Conservation (phyloP, 192 early-diverging fungal species). For the Gaertneriomyces sp. region DNA sequence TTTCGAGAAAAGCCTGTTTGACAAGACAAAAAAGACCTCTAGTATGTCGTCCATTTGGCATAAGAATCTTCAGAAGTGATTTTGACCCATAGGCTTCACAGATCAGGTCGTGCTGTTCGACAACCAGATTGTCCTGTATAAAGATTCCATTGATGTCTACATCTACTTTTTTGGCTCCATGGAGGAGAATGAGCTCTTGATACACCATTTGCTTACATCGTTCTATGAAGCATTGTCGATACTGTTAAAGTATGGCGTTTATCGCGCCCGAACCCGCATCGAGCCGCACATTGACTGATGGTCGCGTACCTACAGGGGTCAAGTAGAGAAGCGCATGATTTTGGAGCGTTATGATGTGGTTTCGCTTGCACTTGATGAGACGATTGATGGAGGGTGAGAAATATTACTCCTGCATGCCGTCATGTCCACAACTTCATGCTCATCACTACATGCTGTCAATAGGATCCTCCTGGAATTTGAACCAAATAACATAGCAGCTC, state of each 20-base stretch:
- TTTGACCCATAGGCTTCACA: constrained; percentile 29
- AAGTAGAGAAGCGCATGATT: constrained; percentile 85
- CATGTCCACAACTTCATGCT: neutral
- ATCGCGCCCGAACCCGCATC: neutral
- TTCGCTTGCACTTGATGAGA: constrained; percentile 86
- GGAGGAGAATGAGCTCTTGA: constrained; percentile 93
- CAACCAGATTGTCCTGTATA: constrained; percentile 85
- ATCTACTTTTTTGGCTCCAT: constrained; percentile 86
- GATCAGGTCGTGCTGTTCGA: constrained; percentile 93
- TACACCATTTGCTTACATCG: constrained; percentile 70
- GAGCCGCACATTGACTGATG: neutral
- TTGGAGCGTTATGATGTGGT: constrained; percentile 91
- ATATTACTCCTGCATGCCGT: neutral
- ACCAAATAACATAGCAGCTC: constrained; percentile 37
- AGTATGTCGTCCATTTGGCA: constrained; percentile 41
- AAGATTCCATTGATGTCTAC: constrained; percentile 78
- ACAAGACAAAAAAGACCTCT: constrained; percentile 79
- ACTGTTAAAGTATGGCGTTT: constrained; percentile 65
- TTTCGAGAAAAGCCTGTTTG: constrained; percentile 89
- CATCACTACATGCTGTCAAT: neutral
- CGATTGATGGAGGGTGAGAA: constrained; percentile 84
- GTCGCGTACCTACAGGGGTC: too few species aligned
- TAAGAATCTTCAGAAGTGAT: neutral
- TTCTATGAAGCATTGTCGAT: constrained; percentile 82
- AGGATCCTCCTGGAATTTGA: constrained; percentile 49